Evolutionary conservation across 768 basidiomycete species (phyloP).

Genomic region (Boletus barrowsii): DNA sequence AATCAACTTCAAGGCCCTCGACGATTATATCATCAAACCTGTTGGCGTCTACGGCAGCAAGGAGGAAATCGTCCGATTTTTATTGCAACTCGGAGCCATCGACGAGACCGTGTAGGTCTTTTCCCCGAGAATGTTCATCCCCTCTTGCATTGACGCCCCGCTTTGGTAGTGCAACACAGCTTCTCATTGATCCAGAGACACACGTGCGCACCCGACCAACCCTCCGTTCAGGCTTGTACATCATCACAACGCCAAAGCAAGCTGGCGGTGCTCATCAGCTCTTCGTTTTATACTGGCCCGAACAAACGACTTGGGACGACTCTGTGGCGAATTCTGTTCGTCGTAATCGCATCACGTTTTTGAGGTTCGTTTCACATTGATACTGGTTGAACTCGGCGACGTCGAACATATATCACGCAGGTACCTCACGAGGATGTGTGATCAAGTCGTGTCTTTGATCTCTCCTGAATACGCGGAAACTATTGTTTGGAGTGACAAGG

Average conservation of each 20-base stretch:
- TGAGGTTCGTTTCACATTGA: slow-evolving; percentile 41
- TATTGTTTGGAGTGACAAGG: too few relatives aligned
- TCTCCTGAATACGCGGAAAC: too few relatives aligned
- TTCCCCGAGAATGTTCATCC: background rate
- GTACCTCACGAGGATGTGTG: too few relatives aligned
- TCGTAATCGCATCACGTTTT: slow-evolving; percentile 57
- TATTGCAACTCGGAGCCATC: slow-evolving; percentile 36
- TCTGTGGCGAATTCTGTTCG: slow-evolving; percentile 38
- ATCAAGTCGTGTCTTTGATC: too few relatives aligned
- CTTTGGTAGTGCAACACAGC: background rate
- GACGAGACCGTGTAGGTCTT: slow-evolving; percentile 39
- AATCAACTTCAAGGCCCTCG: slow-evolving; percentile 43
- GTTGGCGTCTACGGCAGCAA: slow-evolving; percentile 56
- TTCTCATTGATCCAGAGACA: slow-evolving; percentile 2
- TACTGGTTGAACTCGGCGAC: too few relatives aligned
- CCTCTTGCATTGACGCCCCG: background rate
- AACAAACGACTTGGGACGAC: slow-evolving; percentile 35
- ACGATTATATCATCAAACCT: slow-evolving; percentile 23
- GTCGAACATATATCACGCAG: too few relatives aligned
- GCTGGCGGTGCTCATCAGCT: slow-evolving; percentile 20
- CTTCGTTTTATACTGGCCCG: slow-evolving; percentile 61
- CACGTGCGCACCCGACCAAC: slow-evolving; percentile 2
- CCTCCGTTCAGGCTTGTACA: slow-evolving; percentile 24
- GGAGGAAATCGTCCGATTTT: slow-evolving; percentile 45
- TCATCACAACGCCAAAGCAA: slow-evolving; percentile 8